Evolutionary conservation across 2,329 filamentous ascomycete genomes (phyloP).

Genomic region (Sclerotinia spermophila): DNA sequence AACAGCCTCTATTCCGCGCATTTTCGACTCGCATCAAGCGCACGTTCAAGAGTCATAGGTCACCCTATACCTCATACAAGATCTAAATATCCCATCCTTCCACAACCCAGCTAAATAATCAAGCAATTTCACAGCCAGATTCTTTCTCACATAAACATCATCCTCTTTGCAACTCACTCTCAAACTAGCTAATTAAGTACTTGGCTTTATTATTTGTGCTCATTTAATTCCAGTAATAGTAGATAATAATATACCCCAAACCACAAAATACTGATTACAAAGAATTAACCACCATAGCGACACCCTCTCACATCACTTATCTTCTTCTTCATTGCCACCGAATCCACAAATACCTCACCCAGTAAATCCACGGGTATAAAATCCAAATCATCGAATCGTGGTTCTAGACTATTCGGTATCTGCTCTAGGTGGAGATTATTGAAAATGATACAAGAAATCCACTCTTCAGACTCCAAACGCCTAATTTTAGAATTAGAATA

Average conservation of each 20-base stretch:
- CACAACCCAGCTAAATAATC: not conserved
- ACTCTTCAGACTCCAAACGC: slow-evolving; percentile 46
- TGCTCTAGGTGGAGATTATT: no score
- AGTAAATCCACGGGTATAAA: no score
- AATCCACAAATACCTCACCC: no score
- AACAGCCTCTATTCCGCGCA: not conserved
- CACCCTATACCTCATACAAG: fast-evolving
- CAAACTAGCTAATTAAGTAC: not conserved
- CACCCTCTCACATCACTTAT: no score
- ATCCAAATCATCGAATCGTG: no score
- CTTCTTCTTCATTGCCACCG: not conserved
- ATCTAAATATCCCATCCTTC: not conserved
- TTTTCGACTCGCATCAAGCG: not conserved
- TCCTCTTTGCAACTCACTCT: not conserved
- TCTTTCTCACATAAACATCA: not conserved
- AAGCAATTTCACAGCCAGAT: not conserved
- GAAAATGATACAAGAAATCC: no score
- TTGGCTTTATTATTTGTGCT: not conserved
- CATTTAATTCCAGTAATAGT: not conserved
- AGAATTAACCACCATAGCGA: not conserved
- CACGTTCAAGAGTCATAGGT: not conserved
- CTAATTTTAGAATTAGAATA: slow-evolving; percentile 38
- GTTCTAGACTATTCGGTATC: no score
- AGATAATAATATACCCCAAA: not conserved
- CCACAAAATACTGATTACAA: not conserved